Base-by-base conservation (phyloP, 2,329 filamentous ascomycete species). In the Gaeumannomyces tritici region DNA sequence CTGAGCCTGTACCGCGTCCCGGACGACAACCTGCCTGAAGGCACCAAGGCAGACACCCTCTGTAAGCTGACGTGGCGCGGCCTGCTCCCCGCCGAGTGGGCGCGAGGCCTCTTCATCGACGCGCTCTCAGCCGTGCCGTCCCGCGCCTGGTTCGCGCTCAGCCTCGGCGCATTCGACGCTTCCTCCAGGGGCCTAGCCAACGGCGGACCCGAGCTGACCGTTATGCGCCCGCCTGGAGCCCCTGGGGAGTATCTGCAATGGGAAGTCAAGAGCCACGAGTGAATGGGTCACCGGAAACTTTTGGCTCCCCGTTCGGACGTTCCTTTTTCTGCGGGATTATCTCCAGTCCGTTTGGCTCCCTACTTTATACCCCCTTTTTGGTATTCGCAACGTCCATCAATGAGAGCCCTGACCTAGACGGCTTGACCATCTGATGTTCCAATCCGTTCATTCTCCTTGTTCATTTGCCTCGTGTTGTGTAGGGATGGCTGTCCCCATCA, bases 1-100 rank as follows among this genome's bases (percentile, higher is more conserved):
- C 75, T 95, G 3, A 89, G 85, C 29, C 81, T 86, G 27, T 93
- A 93, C 71, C 73, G 76, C 13, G 76, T 84, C 1, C 87, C 88
- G 1, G 75, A 75, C 2, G 71, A 71, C 3, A 71, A 71, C 6
- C 31, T 66, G 1, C 62, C 62, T 74, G 21, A 33, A 7, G 55
- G 33, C 5, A 12, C 55, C 24, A 31, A 21, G 7, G 51, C 60
- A 15, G 60, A 28, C 51, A 42, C 2, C 12, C 65, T 83, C 26
- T 83, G 76, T 67, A 82, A 77, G 64, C 67, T 88, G 65, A 83
- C 77, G 65, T 88, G 85, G 84, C 76, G 79, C 66, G 85, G 85
- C 0, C 82, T 88, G 63, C 72, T 88, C 26, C 72, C 82, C 29
- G 72, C 83, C 4, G 71, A 69, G 5, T 87, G 84, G 83, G 74